Evolutionary conservation across 2,329 filamentous ascomycete genomes (phyloP), one percentile per base, ranked within the genome.

Genomic region (Phyllosticta capitalensis): DNA sequence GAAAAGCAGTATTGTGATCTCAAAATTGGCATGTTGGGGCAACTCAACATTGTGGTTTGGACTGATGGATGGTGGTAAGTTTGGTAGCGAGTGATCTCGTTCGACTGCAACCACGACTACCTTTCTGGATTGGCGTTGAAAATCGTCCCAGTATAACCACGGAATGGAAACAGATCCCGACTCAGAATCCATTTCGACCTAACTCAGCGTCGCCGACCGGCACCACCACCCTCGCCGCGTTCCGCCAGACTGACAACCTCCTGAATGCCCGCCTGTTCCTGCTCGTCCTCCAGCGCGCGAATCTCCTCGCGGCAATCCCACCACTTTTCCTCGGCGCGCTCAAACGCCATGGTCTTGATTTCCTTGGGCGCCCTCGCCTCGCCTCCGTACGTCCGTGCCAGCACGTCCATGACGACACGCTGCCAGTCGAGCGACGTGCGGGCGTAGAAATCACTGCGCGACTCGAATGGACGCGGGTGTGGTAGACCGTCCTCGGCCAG

Each of bases 271-370:
- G 91, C 90, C 54, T 89, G 92, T 74, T 96, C 92, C 77, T 97
- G 91, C 76, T 96, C 92, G 74, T 96, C 92, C 75, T 99, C 94
- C 68, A 97, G 74, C 6, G 85, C 88, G 58, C 86, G 88, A 65
- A 99, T 89, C 76, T 97, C 92, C 76, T 99, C 94, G 67, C 94
- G 83, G 70, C 88, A 91, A 78, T 96, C 94, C 94, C 94, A 99
- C 94, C 94, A 99, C 73, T 95, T 96, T 76, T 92, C 89, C 74
- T 99, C 94, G 49, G 92, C 92, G 64, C 90, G 81, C 69, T 90
- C 87, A 71, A 96, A 99, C 1, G 91, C 94, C 70, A 85, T 86
- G 67, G 92, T 88, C 72, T 95, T 91, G 67, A 97, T 85, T 77
- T 97, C 94, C 78, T 99, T 99, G 68, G 95, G 78, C 0, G 84